Evolutionary conservation across 2,329 filamentous ascomycete genomes (phyloP).

Genomic region (Trichoderma guizhouense): DNA sequence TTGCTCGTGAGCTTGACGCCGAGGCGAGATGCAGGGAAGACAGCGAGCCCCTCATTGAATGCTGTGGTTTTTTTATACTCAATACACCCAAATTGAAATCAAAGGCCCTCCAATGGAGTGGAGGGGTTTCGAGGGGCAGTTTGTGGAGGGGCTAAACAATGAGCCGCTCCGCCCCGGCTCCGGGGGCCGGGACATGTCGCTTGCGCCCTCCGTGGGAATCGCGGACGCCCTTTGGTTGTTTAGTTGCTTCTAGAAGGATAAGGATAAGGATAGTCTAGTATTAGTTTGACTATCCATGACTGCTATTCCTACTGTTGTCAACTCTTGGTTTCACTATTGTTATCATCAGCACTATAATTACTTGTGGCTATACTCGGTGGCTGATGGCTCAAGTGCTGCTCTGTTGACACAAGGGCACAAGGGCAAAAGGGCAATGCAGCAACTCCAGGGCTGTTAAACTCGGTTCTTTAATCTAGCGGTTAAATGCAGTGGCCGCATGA

Average conservation of each 20-base stretch:
- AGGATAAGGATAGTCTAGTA: not conserved
- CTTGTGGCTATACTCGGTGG: not conserved
- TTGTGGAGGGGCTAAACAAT: not conserved
- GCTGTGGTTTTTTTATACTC: not conserved
- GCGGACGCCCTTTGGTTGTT: not conserved
- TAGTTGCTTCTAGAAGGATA: not conserved
- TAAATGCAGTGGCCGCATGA: not conserved
- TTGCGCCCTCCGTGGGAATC: not conserved
- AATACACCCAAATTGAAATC: not conserved
- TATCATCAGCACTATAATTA: not conserved
- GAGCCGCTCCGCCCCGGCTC: not conserved
- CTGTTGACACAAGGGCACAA: not conserved
- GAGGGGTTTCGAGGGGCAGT: not conserved
- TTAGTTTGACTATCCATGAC: not conserved
- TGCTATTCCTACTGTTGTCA: too few species aligned
- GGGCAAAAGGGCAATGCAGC: not conserved
- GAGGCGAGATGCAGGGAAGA: not conserved
- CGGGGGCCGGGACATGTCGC: not conserved
- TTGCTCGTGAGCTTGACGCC: not conserved
- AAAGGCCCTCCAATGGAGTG: not conserved
- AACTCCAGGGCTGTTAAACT: not conserved
- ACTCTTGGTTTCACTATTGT: not conserved
- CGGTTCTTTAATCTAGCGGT: not conserved
- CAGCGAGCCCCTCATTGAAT: not conserved
- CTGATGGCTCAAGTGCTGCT: not conserved